Evolutionary conservation across 2,329 filamentous ascomycete species (phyloP).

Genomic region (Aspergillus neoniger): DNA sequence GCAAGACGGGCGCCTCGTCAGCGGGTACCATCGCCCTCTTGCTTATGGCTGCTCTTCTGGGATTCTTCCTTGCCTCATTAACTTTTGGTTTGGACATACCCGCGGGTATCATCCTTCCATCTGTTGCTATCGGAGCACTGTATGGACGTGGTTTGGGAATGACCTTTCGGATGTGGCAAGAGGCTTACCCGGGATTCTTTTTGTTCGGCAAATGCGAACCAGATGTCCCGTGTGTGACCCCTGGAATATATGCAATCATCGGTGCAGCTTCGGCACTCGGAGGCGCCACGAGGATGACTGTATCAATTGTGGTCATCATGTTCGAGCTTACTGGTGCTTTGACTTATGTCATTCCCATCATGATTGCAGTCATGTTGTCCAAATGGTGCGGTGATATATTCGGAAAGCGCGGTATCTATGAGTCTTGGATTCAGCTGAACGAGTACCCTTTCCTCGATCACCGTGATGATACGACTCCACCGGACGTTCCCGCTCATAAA

Average conservation of each 20-base stretch:
- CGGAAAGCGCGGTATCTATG: constrained; percentile 90
- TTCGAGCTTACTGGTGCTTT: constrained; percentile 96
- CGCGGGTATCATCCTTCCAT: constrained; percentile 91
- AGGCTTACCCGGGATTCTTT: constrained; percentile 73
- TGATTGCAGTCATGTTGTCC: constrained; percentile 97
- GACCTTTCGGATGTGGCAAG: constrained; percentile 83
- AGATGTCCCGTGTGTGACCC: constrained; percentile 84
- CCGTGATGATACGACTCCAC: constrained; percentile 73
- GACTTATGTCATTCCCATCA: constrained; percentile 95
- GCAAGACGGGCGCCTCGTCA: constrained; percentile 81
- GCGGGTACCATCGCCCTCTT: constrained; percentile 80
- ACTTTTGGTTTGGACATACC: constrained; percentile 95
- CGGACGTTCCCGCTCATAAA: constrained; percentile 80
- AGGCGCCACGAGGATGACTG: constrained; percentile 92
- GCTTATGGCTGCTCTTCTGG: constrained; percentile 76
- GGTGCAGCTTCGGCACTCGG: constrained; percentile 92
- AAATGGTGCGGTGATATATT: constrained; percentile 99
- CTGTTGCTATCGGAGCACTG: constrained; percentile 91
- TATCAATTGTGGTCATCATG: constrained; percentile 98
- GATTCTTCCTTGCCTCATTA: constrained; percentile 79
- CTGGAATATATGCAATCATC: constrained; percentile 94
- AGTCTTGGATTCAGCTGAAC: constrained; percentile 95
- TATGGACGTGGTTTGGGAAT: constrained; percentile 88
- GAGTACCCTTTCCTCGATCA: constrained; percentile 96
- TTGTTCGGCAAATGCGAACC: constrained; percentile 79